A percentile compares a stretch with the other conserved stretches of the same genome.
Conservation (phyloP, 176 grass and related monocot species). For the Alloteropsis semialata region DNA sequence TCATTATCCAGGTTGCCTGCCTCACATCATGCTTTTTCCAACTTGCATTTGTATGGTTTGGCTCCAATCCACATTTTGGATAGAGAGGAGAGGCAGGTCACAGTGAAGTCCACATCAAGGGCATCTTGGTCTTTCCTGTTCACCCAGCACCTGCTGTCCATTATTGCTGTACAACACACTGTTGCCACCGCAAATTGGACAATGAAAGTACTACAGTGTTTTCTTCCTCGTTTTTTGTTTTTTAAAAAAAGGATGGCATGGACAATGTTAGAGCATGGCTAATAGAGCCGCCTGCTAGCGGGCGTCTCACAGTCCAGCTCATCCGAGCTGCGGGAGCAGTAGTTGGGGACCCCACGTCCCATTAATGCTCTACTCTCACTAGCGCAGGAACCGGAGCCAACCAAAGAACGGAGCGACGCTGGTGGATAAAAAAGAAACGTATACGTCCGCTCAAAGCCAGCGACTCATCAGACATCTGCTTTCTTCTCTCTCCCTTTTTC, state of each 20-base stretch:
- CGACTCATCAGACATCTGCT: no score
- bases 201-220: neutral
- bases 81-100: neutral
- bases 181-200: neutral
- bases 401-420: no score
- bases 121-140: slow-evolving; percentile 6
- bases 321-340: no score
- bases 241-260: neutral
- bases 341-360: no score
- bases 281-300: no score
- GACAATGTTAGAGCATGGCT: neutral
- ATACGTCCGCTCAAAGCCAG: no score
- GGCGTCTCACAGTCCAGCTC: no score
- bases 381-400: no score
- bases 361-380: no score
- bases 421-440: no score
- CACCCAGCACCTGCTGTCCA: neutral
- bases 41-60: neutral
- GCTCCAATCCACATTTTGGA: slow-evolving; percentile 1
- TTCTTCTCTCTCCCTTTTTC: no score
- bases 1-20: slow-evolving; percentile 13
- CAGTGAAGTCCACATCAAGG: slow-evolving; percentile 3
- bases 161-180: neutral
- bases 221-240: neutral
- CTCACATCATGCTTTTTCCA: slow-evolving; percentile 22